These are phyloP conservation scores for Cladophialophora carrionii DNA, from an alignment of 2,329 filamentous ascomycete species.

Conservation along the genomic window DNA sequence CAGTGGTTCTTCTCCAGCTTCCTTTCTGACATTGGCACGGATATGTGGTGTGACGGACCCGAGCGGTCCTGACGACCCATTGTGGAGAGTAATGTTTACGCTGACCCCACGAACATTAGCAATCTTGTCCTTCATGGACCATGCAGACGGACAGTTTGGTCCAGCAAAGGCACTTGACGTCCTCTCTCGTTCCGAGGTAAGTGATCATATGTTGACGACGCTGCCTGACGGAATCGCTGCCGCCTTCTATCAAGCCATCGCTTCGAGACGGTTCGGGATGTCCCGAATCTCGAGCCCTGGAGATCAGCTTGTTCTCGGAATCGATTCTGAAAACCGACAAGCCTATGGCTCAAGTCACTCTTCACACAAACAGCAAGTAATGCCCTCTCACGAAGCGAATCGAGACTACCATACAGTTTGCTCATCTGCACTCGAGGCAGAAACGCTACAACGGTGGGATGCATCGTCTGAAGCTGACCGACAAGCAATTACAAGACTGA, in stretches of 20 bases:
- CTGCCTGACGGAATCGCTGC: slow-evolving; percentile 82
- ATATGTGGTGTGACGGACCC: slow-evolving; percentile 44
- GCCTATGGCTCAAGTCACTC: slow-evolving; percentile 4
- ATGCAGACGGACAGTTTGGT: slow-evolving; percentile 1
- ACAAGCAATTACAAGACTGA: slow-evolving; percentile 76
- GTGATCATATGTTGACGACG: slow-evolving; percentile 68
- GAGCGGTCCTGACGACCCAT: slow-evolving; percentile 10
- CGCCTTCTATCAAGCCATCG: slow-evolving; percentile 79
- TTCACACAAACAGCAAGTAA: slow-evolving; percentile 16
- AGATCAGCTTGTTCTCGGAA: slow-evolving; percentile 4
- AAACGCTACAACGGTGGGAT: slow-evolving; percentile 64
- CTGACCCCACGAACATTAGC: slow-evolving; percentile 29
- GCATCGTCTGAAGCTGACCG: slow-evolving; percentile 83
- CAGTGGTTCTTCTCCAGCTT: slow-evolving; percentile 40
- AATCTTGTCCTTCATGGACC: slow-evolving; percentile 24
- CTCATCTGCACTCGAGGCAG: slow-evolving; percentile 52
- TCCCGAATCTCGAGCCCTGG: not conserved
- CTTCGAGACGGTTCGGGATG: slow-evolving; percentile 41
- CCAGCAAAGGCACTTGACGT: slow-evolving; percentile 18
- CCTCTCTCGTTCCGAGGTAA: slow-evolving; percentile 61
- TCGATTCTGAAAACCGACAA: not conserved
- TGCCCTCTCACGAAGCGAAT: slow-evolving; percentile 59
- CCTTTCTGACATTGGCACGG: slow-evolving; percentile 57
- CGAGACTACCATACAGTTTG: slow-evolving; percentile 82
- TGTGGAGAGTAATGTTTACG: slow-evolving; percentile 13